Conservation (phyloP, 2,329 filamentous ascomycete genomes). For the Aspergillus sp. region DNA sequence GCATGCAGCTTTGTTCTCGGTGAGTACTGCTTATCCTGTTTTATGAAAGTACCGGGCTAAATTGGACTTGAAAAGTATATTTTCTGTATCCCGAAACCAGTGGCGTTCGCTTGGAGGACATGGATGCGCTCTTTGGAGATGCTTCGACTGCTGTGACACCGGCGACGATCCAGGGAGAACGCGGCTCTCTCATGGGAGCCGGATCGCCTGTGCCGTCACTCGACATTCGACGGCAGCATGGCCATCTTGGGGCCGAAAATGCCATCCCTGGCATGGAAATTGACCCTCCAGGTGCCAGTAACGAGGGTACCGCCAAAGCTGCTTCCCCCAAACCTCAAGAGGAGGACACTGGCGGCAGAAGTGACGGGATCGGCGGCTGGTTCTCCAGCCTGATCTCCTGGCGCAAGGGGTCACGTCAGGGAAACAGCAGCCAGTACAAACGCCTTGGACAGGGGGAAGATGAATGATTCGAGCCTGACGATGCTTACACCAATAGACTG, state of each 20-base stretch:
- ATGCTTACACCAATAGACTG: no score
- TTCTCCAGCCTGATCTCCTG: conserved; percentile 57
- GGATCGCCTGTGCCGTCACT: conserved; percentile 73
- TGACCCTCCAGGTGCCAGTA: conserved; percentile 59
- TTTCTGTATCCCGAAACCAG: conserved; percentile 97
- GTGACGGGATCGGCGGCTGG: conserved; percentile 58
- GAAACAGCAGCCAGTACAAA: conserved; percentile 34
- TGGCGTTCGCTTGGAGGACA: conserved; percentile 89
- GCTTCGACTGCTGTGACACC: conserved; percentile 75
- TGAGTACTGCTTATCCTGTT: conserved; percentile 44
- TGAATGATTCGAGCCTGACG: no score
- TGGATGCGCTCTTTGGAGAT: conserved; percentile 91
- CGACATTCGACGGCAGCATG: conserved; percentile 49
- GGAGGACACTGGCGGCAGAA: conserved; percentile 22
- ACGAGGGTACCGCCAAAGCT: conserved; percentile 42
- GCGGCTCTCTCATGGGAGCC: conserved; percentile 67
- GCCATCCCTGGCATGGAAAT: conserved; percentile 75
- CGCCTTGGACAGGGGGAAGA: conserved; percentile 40
- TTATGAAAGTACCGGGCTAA: neutral
- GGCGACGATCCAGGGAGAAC: conserved; percentile 66
- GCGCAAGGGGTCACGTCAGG: conserved; percentile 30
- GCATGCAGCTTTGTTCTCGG: conserved; percentile 90
- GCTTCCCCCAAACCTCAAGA: conserved; percentile 25
- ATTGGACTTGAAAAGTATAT: conserved; percentile 56
- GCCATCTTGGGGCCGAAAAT: conserved; percentile 48